Evolutionary conservation across 2,329 filamentous ascomycete species (phyloP).

Genomic region (Aspergillus fumigatiaffinis): DNA sequence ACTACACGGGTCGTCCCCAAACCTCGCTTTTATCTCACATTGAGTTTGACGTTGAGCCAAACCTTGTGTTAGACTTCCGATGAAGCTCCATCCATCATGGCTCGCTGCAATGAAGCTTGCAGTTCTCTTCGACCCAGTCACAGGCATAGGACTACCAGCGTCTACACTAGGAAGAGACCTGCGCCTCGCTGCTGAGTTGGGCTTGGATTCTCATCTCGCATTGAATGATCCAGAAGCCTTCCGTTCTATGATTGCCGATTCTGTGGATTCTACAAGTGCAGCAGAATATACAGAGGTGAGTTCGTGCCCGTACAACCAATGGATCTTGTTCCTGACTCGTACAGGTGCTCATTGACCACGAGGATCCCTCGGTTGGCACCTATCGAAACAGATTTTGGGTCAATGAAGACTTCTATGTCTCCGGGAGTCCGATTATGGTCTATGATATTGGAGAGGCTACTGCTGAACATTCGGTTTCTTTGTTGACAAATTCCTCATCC

Average conservation of each 20-base stretch:
- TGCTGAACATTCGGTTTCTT: conserved; percentile 36
- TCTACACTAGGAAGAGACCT: conserved; percentile 13
- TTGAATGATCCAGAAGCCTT: conserved; percentile 11
- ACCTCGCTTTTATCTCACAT: not conserved
- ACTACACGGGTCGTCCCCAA: too few species aligned
- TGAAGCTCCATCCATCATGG: not conserved
- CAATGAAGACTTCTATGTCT: conserved; percentile 51
- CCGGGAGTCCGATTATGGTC: conserved; percentile 50
- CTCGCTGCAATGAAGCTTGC: not conserved
- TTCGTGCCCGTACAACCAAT: too few species aligned
- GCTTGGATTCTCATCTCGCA: conserved; percentile 14
- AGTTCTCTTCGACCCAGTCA: conserved; percentile 8
- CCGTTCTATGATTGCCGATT: conserved; percentile 5
- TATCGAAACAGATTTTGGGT: conserved; percentile 56
- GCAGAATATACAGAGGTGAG: conserved; percentile 17
- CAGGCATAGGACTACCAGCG: conserved; percentile 12
- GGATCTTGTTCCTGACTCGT: not conserved
- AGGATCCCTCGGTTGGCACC: conserved; percentile 39
- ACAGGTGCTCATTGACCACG: conserved; percentile 32
- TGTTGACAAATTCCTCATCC: conserved; percentile 23
- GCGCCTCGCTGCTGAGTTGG: conserved; percentile 17
- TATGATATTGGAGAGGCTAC: conserved; percentile 47
- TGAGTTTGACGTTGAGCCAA: not conserved
- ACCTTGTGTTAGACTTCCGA: not conserved
- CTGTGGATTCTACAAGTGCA: not conserved